Conservation (phyloP, 306 rosid genomes). For the Arachis stenosperma region DNA sequence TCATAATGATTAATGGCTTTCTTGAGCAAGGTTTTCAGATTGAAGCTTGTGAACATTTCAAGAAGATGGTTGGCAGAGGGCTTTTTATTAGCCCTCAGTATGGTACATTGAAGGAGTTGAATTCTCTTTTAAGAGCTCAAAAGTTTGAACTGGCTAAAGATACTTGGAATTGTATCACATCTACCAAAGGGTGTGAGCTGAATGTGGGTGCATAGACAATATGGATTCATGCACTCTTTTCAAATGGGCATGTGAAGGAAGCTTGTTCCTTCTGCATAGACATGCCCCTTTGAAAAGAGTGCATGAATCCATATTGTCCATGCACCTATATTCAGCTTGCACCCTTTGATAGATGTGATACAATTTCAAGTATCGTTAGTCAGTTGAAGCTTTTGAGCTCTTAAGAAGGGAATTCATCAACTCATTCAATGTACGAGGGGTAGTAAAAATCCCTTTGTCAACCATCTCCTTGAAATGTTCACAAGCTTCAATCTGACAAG, state of each 20-base stretch:
- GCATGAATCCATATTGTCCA: slow-evolving; percentile 96
- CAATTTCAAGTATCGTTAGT: slow-evolving; percentile 85
- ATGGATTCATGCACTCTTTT: slow-evolving; percentile 84
- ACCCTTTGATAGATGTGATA: slow-evolving; percentile 52
- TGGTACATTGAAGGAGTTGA: slow-evolving; percentile 79
- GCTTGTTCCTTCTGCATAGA: slow-evolving; percentile 83
- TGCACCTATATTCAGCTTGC: slow-evolving; percentile 69
- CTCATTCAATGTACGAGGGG: slow-evolving; percentile 76
- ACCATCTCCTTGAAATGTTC: slow-evolving; percentile 82
- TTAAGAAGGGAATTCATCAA: slow-evolving; percentile 64
- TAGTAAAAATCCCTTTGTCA: slow-evolving; percentile 67
- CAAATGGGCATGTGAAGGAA: slow-evolving; percentile 86
- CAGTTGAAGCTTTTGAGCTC: slow-evolving; percentile 80
- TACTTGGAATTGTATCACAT: too few species aligned
- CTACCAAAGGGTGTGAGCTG: slow-evolving; percentile 8
- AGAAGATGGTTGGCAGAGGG: slow-evolving; percentile 83
- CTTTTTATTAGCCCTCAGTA: slow-evolving; percentile 66
- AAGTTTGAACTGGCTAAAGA: too few species aligned
- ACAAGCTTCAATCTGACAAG: slow-evolving; percentile 73
- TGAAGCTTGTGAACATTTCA: slow-evolving; percentile 84
- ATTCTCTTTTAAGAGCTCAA: slow-evolving; percentile 55
- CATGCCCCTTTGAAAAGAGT: slow-evolving; percentile 80
- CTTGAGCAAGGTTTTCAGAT: slow-evolving; percentile 62
- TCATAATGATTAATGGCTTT: slow-evolving; percentile 86
- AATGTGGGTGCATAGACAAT: background rate